Evolutionary conservation across 148 eudicot genomes (phyloP).

Genomic region (Cornus kousa): DNA sequence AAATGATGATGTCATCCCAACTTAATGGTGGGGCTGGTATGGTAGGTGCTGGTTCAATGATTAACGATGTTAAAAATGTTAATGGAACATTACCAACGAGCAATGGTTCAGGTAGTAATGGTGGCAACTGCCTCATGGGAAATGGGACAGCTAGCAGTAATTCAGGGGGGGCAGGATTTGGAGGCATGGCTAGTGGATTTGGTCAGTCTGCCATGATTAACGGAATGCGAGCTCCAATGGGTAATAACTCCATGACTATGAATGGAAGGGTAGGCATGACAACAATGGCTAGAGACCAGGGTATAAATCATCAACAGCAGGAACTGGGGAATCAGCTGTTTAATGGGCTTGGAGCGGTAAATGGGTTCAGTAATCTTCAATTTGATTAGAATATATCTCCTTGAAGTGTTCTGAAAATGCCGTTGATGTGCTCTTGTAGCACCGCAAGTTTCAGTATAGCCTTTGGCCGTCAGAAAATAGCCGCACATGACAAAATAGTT

Average conservation of each 20-base stretch:
- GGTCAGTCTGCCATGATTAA: slow-evolving; percentile 58
- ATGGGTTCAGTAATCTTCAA: slow-evolving; percentile 64
- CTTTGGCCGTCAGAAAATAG: slow-evolving; percentile 16
- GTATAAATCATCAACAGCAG: slow-evolving; percentile 62
- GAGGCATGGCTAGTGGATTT: slow-evolving; percentile 51
- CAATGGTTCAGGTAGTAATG: slow-evolving; percentile 34
- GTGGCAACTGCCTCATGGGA: slow-evolving; percentile 38
- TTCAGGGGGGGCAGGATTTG: slow-evolving; percentile 46
- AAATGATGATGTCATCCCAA: slow-evolving; percentile 76
- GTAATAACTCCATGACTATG: slow-evolving; percentile 49
- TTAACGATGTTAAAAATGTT: slow-evolving; percentile 63
- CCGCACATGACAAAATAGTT: slow-evolving; percentile 2
- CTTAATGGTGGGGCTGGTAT: slow-evolving; percentile 45
- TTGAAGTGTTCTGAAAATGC: slow-evolving; percentile 14
- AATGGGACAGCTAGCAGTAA: slow-evolving; percentile 42
- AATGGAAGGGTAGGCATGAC: slow-evolving; percentile 69
- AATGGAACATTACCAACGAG: slow-evolving; percentile 44
- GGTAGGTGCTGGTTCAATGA: slow-evolving; percentile 45
- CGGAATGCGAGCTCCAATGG: slow-evolving; percentile 68
- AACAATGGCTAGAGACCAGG: slow-evolving; percentile 52
- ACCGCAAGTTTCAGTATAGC: slow-evolving; percentile 5
- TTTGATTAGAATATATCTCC: slow-evolving; percentile 79
- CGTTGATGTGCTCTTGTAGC: slow-evolving; percentile 2
- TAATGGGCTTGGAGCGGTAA: slow-evolving; percentile 68
- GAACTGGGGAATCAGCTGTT: slow-evolving; percentile 67